Evolutionary conservation across 768 basidiomycete genomes (phyloP), one percentile per base, ranked within the genome.

Genomic region (Nevesoporus exiguus): DNA sequence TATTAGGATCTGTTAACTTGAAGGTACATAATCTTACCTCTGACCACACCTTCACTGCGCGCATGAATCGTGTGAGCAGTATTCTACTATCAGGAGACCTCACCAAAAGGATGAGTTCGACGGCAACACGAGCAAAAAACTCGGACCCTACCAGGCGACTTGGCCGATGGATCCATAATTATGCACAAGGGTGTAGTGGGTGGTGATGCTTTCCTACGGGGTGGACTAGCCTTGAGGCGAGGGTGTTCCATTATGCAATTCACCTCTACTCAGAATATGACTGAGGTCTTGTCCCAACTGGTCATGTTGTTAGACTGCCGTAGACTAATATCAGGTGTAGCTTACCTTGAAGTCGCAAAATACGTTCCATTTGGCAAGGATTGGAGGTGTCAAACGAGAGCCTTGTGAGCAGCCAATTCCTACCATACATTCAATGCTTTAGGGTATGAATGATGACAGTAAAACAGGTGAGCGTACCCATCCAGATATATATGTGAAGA

Each of bases 401-500:
- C n/a, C n/a, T n/a, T n/a, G n/a, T n/a, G n/a, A n/a, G n/a, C n/a
- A n/a, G n/a, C n/a, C n/a, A n/a, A n/a, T n/a, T n/a, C n/a, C n/a
- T n/a, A n/a, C n/a, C n/a, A n/a, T n/a, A n/a, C n/a, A n/a, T n/a
- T n/a, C n/a, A 54, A 44, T 24, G 51, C 22, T 10, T 61, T 43
- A 63, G 42, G 33, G 22, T 47, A 49, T 36, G 55, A 25, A 60
- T 61, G 62, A 61, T 51, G 66, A 68, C 51, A 60, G 49, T 59
- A 54, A 47, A 60, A 55, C 24, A 33, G 41, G 40, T 42, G 60
- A 55, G 55, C 77, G 40, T 68, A 84, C 87, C 77, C 88, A 86
- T 8, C 70, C 58, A 17, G 89, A 88, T 3, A 88, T 82, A 64
- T 90, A 91, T 11, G 86, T 78, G 63, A 91, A 91, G 41, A 85